Conservation (phyloP, 352 stramenopile species). For the Globisporangium viniferum region DNA sequence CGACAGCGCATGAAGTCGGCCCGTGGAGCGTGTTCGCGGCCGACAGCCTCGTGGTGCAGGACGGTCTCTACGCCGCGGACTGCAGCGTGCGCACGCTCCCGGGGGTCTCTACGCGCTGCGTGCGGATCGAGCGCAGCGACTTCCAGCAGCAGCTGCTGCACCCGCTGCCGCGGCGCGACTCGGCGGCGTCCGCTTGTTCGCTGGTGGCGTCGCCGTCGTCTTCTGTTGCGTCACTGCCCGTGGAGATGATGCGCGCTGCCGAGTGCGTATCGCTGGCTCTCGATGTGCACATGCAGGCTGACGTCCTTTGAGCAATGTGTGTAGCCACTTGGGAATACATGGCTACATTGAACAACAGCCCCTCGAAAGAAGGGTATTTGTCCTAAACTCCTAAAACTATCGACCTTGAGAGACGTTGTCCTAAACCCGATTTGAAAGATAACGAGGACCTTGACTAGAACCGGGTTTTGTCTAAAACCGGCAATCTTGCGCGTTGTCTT, state of each 20-base stretch:
- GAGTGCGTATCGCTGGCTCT: not conserved
- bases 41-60: constrained; percentile 41
- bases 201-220: not conserved
- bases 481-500: not conserved
- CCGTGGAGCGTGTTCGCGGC: constrained; percentile 32
- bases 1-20: constrained; percentile 24
- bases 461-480: not conserved
- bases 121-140: constrained; percentile 36
- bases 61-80: constrained; percentile 37
- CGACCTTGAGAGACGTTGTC: too few species aligned
- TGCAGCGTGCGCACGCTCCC: constrained; percentile 33
- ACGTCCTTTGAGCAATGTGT: not conserved
- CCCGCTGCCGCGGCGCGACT: constrained; percentile 27
- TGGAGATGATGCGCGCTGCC: not conserved
- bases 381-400: too few species aligned
- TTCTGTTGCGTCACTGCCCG: not conserved
- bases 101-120: constrained; percentile 19
- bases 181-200: constrained; percentile 6
- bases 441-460: not conserved
- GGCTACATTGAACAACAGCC: too few species aligned
- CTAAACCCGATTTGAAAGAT: not conserved
- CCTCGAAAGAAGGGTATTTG: too few species aligned
- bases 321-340: not conserved
- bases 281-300: not conserved
- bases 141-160: constrained; percentile 45